phyloP scores from a whole-genome alignment of 176 grass and related monocot genomes.

The Oryza australiensis region DNA sequence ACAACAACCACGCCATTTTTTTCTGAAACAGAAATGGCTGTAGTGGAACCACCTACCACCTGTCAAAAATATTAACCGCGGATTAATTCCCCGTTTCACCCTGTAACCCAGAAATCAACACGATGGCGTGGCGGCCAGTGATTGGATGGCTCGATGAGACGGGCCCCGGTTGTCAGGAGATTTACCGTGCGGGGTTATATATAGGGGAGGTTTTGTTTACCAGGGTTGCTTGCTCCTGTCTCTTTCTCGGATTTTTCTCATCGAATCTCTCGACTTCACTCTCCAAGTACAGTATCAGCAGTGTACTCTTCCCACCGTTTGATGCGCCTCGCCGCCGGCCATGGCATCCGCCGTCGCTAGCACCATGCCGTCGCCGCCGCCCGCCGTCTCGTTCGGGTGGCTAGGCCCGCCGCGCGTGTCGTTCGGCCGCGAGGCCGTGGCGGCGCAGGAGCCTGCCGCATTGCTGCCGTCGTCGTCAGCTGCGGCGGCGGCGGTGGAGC shows the following conservation, averaged over 20 bases:
- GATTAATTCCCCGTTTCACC: not conserved
- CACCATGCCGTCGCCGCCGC: slow-evolving; percentile 40
- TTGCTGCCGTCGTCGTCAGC: not conserved
- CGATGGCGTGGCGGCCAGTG: fast-evolving
- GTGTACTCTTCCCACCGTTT: not conserved
- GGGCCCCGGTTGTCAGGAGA: not conserved
- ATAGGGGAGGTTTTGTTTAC: not conserved
- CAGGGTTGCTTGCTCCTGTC: slow-evolving; percentile 2
- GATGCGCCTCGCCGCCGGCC: slow-evolving; percentile 44
- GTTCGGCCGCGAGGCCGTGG: slow-evolving; percentile 24
- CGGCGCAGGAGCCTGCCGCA: not conserved
- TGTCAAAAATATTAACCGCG: slow-evolving; percentile 45
- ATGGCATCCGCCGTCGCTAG: slow-evolving; percentile 91
- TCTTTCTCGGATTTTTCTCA: slow-evolving; percentile 2
- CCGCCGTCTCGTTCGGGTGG: slow-evolving; percentile 50
- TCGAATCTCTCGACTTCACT: not conserved
- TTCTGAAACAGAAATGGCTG: not conserved
- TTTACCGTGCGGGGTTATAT: slow-evolving; percentile 50
- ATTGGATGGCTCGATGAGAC: fast-evolving
- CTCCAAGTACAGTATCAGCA: slow-evolving; percentile 44
- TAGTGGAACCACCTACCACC: slow-evolving; percentile 3
- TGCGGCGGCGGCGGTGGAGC: not conserved
- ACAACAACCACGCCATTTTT: slow-evolving; percentile 2
- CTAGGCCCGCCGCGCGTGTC: slow-evolving; percentile 64
- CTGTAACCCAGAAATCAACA: fast-evolving